phyloP scores from a whole-genome alignment of 106 monocot species.

The Acorus gramineus region DNA sequence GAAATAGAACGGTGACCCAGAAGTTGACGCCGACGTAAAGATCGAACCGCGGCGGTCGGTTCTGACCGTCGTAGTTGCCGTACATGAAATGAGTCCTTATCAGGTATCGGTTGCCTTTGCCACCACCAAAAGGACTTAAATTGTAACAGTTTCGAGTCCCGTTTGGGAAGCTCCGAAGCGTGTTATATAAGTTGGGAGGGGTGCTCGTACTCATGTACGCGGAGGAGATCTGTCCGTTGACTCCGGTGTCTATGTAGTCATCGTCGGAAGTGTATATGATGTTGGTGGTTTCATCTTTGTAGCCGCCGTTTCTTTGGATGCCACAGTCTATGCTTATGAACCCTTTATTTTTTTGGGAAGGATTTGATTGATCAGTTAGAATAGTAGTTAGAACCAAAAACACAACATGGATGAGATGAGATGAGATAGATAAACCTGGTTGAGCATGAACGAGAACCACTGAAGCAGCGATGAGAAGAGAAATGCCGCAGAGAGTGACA shows the following conservation, averaged over 20 bases:
- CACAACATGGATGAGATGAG: too few species aligned
- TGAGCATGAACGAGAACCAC: too few species aligned
- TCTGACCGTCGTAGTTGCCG: conserved; percentile 23
- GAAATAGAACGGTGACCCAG: conserved; percentile 8
- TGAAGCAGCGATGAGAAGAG: too few species aligned
- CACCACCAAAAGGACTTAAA: conserved; percentile 2
- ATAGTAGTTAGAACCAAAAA: too few species aligned
- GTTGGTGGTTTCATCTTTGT: too few species aligned
- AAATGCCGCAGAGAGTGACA: too few species aligned
- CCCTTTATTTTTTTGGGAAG: too few species aligned
- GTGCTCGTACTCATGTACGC: not conserved
- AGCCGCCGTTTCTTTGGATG: too few species aligned
- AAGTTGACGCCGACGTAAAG: conserved; percentile 18
- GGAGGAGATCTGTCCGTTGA: conserved; percentile 4
- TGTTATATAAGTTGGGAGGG: not conserved
- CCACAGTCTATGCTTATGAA: too few species aligned
- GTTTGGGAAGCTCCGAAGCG: conserved; percentile 16
- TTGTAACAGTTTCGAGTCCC: conserved; percentile 26
- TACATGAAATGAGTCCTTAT: conserved; percentile 15
- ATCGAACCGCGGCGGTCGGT: conserved; percentile 8
- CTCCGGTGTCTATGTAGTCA: conserved; percentile 14
- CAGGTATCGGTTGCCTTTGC: conserved; percentile 2
- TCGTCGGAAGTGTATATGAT: conserved; percentile 11
- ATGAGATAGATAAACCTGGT: too few species aligned
- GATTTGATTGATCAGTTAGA: too few species aligned